Evolutionary conservation across 768 basidiomycete genomes (phyloP).

Genomic region (Asterophora parasitica): DNA sequence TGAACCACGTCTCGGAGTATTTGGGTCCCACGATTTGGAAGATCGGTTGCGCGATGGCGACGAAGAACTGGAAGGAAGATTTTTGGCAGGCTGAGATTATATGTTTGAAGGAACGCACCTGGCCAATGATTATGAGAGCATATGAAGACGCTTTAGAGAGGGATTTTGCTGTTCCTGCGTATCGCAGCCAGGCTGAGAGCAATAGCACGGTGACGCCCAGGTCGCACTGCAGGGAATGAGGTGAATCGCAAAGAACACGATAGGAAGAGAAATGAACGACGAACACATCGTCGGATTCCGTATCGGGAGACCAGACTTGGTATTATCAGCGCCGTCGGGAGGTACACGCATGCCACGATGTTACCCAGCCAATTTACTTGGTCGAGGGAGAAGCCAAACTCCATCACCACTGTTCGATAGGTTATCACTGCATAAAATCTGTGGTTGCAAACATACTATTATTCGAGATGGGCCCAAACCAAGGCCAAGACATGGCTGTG

Average conservation of each 20-base stretch:
- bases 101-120: conserved; percentile 37
- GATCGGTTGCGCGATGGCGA: conserved; percentile 61
- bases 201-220: conserved; percentile 51
- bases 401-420: conserved; percentile 42
- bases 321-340: conserved; percentile 56
- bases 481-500: conserved; percentile 65
- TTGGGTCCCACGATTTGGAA: conserved; percentile 77
- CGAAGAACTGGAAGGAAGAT: conserved; percentile 42
- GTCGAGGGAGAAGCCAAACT: conserved; percentile 65
- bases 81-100: neutral
- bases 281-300: conserved; percentile 59
- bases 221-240: conserved; percentile 45
- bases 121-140: conserved; percentile 63
- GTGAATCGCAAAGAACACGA: neutral
- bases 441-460: conserved; percentile 37
- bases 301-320: conserved; percentile 55
- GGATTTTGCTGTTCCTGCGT: conserved; percentile 57
- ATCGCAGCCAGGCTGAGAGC: conserved; percentile 72
- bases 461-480: conserved; percentile 83
- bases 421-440: neutral
- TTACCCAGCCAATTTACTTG: conserved; percentile 83
- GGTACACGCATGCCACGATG: conserved; percentile 53
- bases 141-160: conserved; percentile 53
- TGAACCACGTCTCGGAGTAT: conserved; percentile 84
- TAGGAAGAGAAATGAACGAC: conserved; percentile 20